A percentile compares a stretch with the other conserved stretches of the same genome.
Evolutionary conservation across 1,284 basidiomycete genomes (phyloP).

Genomic region (Athelia psychrophila): DNA sequence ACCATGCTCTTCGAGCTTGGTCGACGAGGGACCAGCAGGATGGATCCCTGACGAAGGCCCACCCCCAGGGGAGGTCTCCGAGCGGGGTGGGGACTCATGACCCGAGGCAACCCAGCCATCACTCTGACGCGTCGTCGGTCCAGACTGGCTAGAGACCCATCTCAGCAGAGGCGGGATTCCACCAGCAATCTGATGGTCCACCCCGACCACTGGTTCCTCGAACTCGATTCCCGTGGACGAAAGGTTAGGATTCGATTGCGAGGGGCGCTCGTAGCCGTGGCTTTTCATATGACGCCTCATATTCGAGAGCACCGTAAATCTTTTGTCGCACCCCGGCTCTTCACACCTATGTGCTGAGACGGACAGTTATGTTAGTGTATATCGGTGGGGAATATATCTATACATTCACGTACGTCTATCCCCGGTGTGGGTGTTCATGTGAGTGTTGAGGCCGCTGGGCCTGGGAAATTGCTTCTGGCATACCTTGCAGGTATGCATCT

Average conservation of each 20-base stretch:
- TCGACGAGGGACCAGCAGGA: too few relatives aligned
- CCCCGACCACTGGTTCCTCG: too few relatives aligned
- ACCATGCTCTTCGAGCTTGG: too few relatives aligned
- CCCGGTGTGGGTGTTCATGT: slow-evolving; percentile 68
- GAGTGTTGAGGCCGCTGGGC: slow-evolving; percentile 60
- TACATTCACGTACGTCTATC: slow-evolving; percentile 47
- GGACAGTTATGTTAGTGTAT: slow-evolving; percentile 11
- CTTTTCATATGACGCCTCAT: slow-evolving; percentile 57
- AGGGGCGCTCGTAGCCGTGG: slow-evolving; percentile 33
- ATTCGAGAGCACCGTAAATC: slow-evolving; percentile 61
- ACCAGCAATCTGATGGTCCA: not conserved
- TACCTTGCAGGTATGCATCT: slow-evolving; percentile 49
- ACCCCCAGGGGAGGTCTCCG: too few relatives aligned
- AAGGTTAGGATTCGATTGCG: not conserved
- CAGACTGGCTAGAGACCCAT: not conserved
- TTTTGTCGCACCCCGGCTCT: slow-evolving; percentile 44
- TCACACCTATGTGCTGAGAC: slow-evolving; percentile 51
- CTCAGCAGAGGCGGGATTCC: not conserved
- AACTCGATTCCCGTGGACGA: too few relatives aligned
- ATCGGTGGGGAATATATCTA: not conserved
- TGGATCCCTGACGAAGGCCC: too few relatives aligned
- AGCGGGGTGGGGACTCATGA: too few relatives aligned
- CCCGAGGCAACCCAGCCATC: not conserved
- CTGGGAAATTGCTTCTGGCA: slow-evolving; percentile 61
- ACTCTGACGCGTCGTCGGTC: not conserved